phyloP scores from a whole-genome alignment of 2,329 filamentous ascomycete genomes.

The Aspergillus sp. region DNA sequence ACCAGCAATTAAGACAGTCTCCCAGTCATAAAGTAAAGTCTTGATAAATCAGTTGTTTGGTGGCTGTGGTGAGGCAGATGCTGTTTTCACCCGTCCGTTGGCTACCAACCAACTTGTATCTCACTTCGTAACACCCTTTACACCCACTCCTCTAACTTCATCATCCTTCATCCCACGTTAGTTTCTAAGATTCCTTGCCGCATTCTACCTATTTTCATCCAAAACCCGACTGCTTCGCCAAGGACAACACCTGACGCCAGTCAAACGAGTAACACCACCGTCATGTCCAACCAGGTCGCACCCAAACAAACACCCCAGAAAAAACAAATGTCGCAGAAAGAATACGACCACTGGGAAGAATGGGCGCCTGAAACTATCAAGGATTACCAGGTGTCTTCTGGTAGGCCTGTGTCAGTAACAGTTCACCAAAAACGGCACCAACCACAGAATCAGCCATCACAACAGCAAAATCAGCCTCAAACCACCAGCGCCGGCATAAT shows the following conservation, averaged over 20 bases:
- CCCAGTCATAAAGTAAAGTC: not conserved
- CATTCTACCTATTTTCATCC: not conserved
- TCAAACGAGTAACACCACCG: conserved; percentile 1
- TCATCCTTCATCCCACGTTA: not conserved
- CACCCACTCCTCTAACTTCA: not conserved
- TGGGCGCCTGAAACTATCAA: conserved; percentile 16
- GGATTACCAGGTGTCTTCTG: not conserved
- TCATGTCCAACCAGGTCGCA: not conserved
- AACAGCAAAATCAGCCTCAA: not conserved
- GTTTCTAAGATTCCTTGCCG: not conserved
- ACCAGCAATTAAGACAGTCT: not conserved
- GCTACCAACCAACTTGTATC: not conserved
- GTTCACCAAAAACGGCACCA: not conserved
- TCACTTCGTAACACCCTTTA: not conserved
- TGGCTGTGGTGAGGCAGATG: not conserved
- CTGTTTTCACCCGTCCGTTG: not conserved
- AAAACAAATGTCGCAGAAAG: conserved; percentile 11
- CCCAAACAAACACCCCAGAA: conserved; percentile 13
- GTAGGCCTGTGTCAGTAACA: not conserved
- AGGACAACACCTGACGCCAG: not conserved
- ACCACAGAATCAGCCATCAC: not conserved
- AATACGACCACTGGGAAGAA: conserved; percentile 15
- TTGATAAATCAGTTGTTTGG: not conserved
- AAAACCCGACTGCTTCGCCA: not conserved
- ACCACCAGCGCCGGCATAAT: not conserved